Conservation (phyloP, 306 rosid genomes). For the Lotus japonicus region DNA sequence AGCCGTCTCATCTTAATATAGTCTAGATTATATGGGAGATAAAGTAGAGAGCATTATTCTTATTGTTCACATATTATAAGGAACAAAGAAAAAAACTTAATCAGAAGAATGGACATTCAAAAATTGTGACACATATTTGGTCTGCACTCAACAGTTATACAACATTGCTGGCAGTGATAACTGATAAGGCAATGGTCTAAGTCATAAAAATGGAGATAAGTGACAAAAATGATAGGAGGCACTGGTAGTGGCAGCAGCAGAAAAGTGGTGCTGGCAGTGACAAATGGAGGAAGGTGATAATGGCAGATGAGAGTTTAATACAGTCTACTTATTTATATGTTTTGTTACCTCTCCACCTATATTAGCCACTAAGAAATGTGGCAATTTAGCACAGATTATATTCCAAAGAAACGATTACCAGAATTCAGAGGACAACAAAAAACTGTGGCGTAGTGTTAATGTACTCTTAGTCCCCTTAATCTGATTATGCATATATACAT, state of each 20-base stretch:
- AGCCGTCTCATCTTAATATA: background rate
- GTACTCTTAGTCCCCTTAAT: background rate
- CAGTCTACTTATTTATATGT: background rate
- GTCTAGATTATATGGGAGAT: background rate
- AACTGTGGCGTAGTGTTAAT: background rate
- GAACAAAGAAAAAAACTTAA: background rate
- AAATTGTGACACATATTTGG: background rate
- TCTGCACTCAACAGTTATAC: too few relatives aligned
- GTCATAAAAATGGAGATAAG: background rate
- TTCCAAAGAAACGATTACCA: background rate
- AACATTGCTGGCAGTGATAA: background rate
- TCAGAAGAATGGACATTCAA: background rate
- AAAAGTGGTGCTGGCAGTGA: background rate
- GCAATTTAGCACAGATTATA: background rate
- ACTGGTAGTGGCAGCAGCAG: background rate
- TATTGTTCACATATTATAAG: background rate
- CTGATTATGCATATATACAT: slow-evolving; percentile 6
- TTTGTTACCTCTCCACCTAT: background rate
- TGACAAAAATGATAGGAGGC: background rate
- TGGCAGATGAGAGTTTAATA: background rate
- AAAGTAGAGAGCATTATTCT: background rate
- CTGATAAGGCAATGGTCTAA: background rate
- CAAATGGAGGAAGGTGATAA: background rate
- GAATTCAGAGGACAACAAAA: background rate
- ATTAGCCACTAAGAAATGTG: background rate